Evolutionary conservation across 768 basidiomycete genomes (phyloP).

Genomic region (Gymnopilus junonius): DNA sequence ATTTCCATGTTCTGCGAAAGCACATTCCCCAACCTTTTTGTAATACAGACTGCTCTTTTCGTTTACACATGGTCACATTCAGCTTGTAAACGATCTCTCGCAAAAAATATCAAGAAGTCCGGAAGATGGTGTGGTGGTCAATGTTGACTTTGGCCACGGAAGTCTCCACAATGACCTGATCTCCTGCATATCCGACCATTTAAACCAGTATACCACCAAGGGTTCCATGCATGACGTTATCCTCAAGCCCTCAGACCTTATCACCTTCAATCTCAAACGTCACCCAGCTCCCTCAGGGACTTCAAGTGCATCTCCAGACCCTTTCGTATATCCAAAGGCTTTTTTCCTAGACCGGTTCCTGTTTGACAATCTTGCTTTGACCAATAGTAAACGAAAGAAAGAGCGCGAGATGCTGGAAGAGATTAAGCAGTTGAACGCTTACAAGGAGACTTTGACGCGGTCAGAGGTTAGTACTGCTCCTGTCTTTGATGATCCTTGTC

Average conservation of each 20-base stretch:
- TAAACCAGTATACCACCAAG: conserved; percentile 37
- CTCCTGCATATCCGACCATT: conserved; percentile 50
- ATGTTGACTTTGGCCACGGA: conserved; percentile 50
- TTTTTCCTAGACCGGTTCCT: conserved; percentile 79
- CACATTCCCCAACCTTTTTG: conserved; percentile 13
- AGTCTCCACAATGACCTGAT: conserved; percentile 59
- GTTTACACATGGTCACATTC: conserved; percentile 57
- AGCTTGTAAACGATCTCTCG: conserved; percentile 30
- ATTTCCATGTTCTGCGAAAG: neutral
- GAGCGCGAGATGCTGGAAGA: conserved; percentile 50
- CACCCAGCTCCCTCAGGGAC: conserved; percentile 13
- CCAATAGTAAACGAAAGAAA: conserved; percentile 38
- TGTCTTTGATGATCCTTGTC: neutral
- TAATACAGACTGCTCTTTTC: conserved; percentile 48
- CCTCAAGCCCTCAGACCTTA: conserved; percentile 62
- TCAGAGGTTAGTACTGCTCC: conserved; percentile 53
- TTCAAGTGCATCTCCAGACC: conserved; percentile 35
- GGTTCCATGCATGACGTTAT: conserved; percentile 58
- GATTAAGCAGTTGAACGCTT: conserved; percentile 47
- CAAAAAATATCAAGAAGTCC: conserved; percentile 21
- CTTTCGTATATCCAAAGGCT: conserved; percentile 64
- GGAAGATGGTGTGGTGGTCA: conserved; percentile 51
- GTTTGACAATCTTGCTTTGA: conserved; percentile 54
- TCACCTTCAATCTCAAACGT: conserved; percentile 55
- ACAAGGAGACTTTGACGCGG: conserved; percentile 51